Percentiles rank a stretch among this genome's conserved stretches.
phyloP scores from a whole-genome alignment of 177 flowering plant genomes.

The Vitis hybrid region DNA sequence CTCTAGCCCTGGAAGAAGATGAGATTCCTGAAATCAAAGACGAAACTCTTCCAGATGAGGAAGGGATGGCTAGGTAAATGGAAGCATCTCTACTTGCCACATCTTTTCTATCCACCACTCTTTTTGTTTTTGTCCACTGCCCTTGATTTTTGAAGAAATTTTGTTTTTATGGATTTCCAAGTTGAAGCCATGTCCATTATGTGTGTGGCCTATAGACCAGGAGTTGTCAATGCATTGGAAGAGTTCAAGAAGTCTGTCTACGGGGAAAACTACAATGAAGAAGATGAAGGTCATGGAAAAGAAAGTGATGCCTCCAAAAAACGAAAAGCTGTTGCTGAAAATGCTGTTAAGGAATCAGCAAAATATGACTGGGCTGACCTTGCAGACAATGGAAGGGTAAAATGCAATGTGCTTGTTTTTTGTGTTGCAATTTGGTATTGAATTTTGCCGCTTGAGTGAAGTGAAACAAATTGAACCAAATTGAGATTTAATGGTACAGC shows the following conservation, averaged over 20 bases:
- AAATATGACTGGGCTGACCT: slow-evolving; percentile 81
- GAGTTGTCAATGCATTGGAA: slow-evolving; percentile 68
- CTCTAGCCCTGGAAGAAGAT: slow-evolving; percentile 90
- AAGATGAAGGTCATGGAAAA: slow-evolving; percentile 32
- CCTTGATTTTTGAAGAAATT: neutral
- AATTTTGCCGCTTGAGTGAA: neutral
- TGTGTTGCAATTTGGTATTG: neutral
- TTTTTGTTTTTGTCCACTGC: neutral
- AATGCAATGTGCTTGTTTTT: neutral
- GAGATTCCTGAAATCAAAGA: slow-evolving; percentile 86
- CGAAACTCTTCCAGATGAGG: slow-evolving; percentile 93
- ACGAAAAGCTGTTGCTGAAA: slow-evolving; percentile 66
- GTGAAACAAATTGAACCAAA: neutral
- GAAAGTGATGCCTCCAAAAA: slow-evolving; percentile 57
- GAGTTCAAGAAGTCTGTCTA: slow-evolving; percentile 83
- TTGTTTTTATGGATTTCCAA: neutral
- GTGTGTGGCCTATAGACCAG: slow-evolving; percentile 50
- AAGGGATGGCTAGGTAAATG: slow-evolving; percentile 84
- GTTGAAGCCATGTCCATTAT: neutral
- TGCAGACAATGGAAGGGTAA: slow-evolving; percentile 85
- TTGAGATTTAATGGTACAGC: neutral
- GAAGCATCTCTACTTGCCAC: neutral
- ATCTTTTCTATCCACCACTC: neutral
- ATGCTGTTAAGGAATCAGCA: slow-evolving; percentile 47
- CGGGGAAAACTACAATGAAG: slow-evolving; percentile 72